These are phyloP conservation scores for Exophiala lecanii-corni DNA, from an alignment of 2,329 filamentous ascomycete species.

Conservation along the genomic window DNA sequence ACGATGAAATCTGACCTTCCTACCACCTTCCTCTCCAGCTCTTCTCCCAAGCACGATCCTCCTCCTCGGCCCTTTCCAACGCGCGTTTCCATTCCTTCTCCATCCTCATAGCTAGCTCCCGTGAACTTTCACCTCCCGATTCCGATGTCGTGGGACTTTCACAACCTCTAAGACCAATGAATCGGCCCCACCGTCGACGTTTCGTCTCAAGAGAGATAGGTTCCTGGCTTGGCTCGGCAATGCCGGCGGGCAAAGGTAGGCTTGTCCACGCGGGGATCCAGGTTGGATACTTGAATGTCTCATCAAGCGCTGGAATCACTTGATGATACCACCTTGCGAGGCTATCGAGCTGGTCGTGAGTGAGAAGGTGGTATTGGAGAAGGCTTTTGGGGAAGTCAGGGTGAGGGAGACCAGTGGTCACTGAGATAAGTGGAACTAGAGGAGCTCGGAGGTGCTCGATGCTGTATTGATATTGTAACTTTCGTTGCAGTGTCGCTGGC, in stretches of 20 bases:
- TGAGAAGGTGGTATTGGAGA: constrained; percentile 40
- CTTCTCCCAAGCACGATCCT: constrained; percentile 25
- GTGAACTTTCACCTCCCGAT: constrained; percentile 9
- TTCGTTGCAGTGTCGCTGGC: constrained; percentile 7
- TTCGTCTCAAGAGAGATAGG: constrained; percentile 34
- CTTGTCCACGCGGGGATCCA: constrained; percentile 20
- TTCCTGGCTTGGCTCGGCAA: constrained; percentile 12
- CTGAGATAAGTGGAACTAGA: constrained; percentile 36
- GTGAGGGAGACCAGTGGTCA: constrained; percentile 34
- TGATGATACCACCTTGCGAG: constrained; percentile 42
- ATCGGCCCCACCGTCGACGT: constrained; percentile 38
- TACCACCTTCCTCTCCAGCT: constrained; percentile 24
- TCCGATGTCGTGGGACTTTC: constrained; percentile 28
- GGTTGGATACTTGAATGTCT: constrained; percentile 34
- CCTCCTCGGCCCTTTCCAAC: constrained; percentile 27
- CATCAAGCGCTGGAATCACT: constrained; percentile 32
- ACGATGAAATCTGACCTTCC: too few species aligned
- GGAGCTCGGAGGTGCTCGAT: constrained; percentile 30
- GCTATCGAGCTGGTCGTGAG: constrained; percentile 36
- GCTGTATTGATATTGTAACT: constrained; percentile 11
- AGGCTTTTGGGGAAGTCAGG: constrained; percentile 36
- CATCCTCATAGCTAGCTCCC: constrained; percentile 22
- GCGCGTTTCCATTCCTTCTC: constrained; percentile 31
- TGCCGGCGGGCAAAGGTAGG: not conserved
- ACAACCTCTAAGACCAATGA: constrained; percentile 39